phyloP scores from a whole-genome alignment of 176 grass and related monocot genomes.

The Ampelocalamus luodianensis region DNA sequence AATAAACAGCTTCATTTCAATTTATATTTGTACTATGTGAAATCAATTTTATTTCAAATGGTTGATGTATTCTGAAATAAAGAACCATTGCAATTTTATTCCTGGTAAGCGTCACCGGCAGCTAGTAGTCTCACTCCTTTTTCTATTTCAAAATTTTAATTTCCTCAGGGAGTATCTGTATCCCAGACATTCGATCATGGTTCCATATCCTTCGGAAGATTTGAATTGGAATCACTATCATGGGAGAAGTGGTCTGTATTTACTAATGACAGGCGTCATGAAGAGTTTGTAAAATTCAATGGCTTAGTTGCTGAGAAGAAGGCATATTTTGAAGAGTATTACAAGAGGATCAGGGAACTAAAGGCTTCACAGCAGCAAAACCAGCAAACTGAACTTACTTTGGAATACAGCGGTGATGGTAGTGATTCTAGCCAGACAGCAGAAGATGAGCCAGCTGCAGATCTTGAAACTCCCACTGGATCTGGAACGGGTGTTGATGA shows the following conservation, averaged over 20 bases:
- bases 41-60: neutral
- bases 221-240: conserved; percentile 81
- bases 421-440: conserved; percentile 86
- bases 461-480: conserved; percentile 58
- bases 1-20: neutral
- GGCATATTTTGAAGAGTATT: conserved; percentile 98
- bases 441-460: conserved; percentile 55
- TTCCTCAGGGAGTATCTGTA: conserved; percentile 67
- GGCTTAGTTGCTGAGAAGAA: conserved; percentile 96
- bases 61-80: neutral
- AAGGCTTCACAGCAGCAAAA: conserved; percentile 82
- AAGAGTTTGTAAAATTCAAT: conserved; percentile 97
- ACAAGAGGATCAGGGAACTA: conserved; percentile 82
- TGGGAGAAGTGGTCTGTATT: conserved; percentile 99
- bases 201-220: conserved; percentile 95
- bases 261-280: conserved; percentile 83
- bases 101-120: neutral
- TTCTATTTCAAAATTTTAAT: conserved; percentile 36
- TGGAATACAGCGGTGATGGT: conserved; percentile 90
- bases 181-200: conserved; percentile 92
- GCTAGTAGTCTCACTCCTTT: conserved; percentile 32
- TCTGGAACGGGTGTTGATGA: conserved; percentile 44
- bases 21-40: neutral
- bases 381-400: conserved; percentile 82
- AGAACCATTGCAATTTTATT: neutral